These are phyloP conservation scores for Tetragonia tetragonoides DNA, from an alignment of 148 eudicot species.

Conservation along the genomic window DNA sequence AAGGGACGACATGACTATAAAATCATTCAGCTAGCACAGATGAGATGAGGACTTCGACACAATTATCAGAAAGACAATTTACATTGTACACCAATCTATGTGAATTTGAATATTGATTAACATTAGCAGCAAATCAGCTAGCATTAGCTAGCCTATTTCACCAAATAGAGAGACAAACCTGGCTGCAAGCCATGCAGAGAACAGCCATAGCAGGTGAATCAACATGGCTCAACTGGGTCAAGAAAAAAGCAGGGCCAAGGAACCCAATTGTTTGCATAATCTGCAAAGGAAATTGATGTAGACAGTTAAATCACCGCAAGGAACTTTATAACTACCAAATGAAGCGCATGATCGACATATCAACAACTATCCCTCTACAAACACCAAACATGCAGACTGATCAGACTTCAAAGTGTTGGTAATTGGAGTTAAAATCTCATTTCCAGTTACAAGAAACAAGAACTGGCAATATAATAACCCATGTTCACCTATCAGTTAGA, in stretches of 20 bases:
- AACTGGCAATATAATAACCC: background rate
- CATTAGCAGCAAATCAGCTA: background rate
- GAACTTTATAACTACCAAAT: background rate
- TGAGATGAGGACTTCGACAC: background rate
- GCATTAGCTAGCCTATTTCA: background rate
- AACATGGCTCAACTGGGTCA: constrained; percentile 88
- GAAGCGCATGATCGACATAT: background rate
- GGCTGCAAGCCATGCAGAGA: constrained; percentile 94
- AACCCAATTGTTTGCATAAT: constrained; percentile 91
- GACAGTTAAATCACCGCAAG: background rate
- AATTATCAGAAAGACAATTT: background rate
- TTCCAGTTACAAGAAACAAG: background rate
- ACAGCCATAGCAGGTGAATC: constrained; percentile 93
- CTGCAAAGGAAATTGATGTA: constrained; percentile 36
- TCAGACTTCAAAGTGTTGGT: too few species aligned
- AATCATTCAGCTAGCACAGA: background rate
- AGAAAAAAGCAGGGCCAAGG: constrained; percentile 97
- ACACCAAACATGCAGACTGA: too few species aligned
- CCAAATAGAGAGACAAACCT: constrained; percentile 44
- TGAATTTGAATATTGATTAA: background rate
- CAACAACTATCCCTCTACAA: background rate
- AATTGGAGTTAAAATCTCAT: background rate
- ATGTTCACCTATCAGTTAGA: background rate
- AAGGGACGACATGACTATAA: background rate
- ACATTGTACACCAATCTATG: background rate